These are phyloP conservation scores for Solanum gandarillasii DNA, from an alignment of 257 asterid genomes.

Conservation along the genomic window DNA sequence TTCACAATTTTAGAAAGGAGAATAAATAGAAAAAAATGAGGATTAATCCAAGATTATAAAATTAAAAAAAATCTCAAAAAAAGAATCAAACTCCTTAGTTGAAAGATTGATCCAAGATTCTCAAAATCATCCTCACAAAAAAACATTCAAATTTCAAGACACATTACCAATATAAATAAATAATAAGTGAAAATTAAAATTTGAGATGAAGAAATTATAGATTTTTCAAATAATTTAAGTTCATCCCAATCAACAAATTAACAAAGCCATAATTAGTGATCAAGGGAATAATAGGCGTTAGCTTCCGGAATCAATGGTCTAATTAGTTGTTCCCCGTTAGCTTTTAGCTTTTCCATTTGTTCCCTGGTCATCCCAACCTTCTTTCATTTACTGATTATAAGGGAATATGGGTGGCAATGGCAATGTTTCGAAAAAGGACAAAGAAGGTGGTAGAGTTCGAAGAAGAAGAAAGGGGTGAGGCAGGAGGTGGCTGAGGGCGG, in stretches of 20 bases:
- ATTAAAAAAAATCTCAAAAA: neutral
- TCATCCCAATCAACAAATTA: neutral
- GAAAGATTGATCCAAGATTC: neutral
- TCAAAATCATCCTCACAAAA: neutral
- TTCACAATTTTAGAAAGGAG: neutral
- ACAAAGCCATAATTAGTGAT: neutral
- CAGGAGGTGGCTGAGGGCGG: neutral
- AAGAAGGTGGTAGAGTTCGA: neutral
- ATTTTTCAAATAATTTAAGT: no score
- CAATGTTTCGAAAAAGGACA: neutral
- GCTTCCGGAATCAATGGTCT: neutral
- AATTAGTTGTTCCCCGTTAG: neutral
- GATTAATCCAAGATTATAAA: no score
- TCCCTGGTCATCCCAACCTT: neutral
- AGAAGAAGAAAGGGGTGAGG: neutral
- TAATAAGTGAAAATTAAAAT: neutral
- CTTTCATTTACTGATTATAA: neutral
- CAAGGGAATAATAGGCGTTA: neutral
- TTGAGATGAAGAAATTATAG: neutral
- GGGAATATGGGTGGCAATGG: neutral
- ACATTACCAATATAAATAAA: neutral
- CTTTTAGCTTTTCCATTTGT: neutral
- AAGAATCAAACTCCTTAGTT: neutral
- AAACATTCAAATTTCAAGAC: neutral
- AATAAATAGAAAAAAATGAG: no score